Percentiles rank a stretch among this genome's conserved stretches.
Conservation (phyloP, 2,329 filamentous ascomycete species). For the Fusarium burgessii region DNA sequence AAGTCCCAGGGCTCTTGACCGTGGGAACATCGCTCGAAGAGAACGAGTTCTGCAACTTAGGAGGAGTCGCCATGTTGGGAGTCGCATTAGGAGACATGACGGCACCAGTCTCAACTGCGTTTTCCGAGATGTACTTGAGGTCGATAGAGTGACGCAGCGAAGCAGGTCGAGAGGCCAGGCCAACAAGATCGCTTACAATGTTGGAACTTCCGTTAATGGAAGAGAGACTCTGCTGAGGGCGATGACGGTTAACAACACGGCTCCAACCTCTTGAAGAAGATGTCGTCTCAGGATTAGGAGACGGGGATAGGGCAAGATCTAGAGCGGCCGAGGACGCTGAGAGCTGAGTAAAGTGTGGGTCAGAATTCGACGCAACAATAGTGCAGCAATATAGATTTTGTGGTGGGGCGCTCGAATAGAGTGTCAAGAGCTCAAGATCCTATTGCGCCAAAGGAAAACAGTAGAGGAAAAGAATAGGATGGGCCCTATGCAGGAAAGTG, state of each 20-base stretch:
- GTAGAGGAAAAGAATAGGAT: not conserved
- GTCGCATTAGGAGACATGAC: constrained; percentile 62
- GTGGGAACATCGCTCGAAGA: constrained; percentile 92
- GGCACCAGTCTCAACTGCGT: constrained; percentile 52
- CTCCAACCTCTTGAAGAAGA: constrained; percentile 66
- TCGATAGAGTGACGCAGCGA: constrained; percentile 70
- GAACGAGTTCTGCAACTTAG: constrained; percentile 87
- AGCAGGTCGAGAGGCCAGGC: constrained; percentile 61
- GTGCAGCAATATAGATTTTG: constrained; percentile 20
- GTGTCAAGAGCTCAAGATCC: constrained; percentile 22
- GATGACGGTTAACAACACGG: constrained; percentile 72
- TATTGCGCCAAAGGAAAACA: constrained; percentile 1
- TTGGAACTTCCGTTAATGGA: constrained; percentile 58
- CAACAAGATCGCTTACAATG: constrained; percentile 60
- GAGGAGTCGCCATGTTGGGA: constrained; percentile 70
- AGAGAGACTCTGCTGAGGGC: constrained; percentile 71
- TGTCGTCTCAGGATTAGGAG: constrained; percentile 68
- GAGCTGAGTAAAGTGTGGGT: constrained; percentile 65
- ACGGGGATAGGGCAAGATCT: constrained; percentile 80
- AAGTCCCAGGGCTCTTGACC: constrained; percentile 74
- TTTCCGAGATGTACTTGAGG: constrained; percentile 63
- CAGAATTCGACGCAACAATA: constrained; percentile 48
- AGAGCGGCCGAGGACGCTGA: constrained; percentile 84
- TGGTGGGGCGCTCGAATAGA: constrained; percentile 1
- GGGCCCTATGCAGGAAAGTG: constrained; percentile 6